Evolutionary conservation across 768 basidiomycete genomes (phyloP), one percentile per base, ranked within the genome.

Genomic region (Phallus indusiatus): DNA sequence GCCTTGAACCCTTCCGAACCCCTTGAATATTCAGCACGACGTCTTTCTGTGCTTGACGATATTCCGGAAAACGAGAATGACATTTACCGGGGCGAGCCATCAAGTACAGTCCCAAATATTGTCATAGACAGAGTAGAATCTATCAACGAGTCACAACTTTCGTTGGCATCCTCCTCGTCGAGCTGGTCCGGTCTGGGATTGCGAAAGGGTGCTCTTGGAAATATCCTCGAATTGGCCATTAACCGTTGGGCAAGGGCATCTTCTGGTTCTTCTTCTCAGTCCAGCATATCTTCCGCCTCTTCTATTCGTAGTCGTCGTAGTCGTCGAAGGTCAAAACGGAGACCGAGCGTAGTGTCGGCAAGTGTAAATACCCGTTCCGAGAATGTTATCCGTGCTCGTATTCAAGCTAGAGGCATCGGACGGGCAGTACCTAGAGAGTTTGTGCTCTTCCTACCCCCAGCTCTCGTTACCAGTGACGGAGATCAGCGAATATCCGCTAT

Each of bases 191-290:
- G 68, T 47, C 67, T 68, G 50, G 74, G 72, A 28, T 73, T 77
- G 24, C 72, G 74, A 5, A 71, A 81, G 34, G 81, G 80, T 8
- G 75, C 77, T 20, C 74, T 84, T 34, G 77, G 85, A 18, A 77
- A 83, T 1, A 78, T 85, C 37, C 77, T 88, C 10, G 88, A 90
- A 63, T 75, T 78, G 53, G 86, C 86, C 7, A 86, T 88, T 60
- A 72, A 83, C 37, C 79, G 82, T 60, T 90, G 87, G 87, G 85
- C 86, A 20, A 75, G 81, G 61, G 75, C 76, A 47, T 76, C 75
- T 65, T 61, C 62, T 14, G 71, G 73, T 1, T 73, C 76, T 0
- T 67, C 72, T 1, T 74, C 80, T 0, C 77, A 77, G n/a, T 75
- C 78, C 1, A 74, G 75, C 1, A 76, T 78, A 3, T 71, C 74